Conservation (phyloP, 305 asterid genomes). For the Plantago coronopus region DNA sequence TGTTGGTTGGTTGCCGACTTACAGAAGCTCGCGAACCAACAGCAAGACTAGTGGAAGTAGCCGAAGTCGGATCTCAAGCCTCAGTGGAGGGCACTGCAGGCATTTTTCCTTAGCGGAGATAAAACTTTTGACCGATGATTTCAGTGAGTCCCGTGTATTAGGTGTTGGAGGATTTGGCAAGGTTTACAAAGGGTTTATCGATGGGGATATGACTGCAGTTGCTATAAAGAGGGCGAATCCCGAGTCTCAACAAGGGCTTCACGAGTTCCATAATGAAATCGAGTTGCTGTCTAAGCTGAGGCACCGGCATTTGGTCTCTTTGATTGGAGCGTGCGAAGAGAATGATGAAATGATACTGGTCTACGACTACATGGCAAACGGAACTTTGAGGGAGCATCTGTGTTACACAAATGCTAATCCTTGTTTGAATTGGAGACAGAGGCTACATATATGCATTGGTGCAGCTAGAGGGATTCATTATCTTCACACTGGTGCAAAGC, state of each 20-base stretch:
- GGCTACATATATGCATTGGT: slow-evolving; percentile 67
- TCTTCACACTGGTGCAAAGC: slow-evolving; percentile 72
- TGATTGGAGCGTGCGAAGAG: slow-evolving; percentile 76
- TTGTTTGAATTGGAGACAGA: slow-evolving; percentile 46
- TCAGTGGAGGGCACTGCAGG: slow-evolving; percentile 52
- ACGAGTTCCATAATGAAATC: slow-evolving; percentile 72
- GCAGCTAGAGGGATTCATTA: slow-evolving; percentile 74
- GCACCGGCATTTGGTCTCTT: slow-evolving; percentile 65
- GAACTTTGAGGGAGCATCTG: slow-evolving; percentile 65
- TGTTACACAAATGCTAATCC: slow-evolving; percentile 28
- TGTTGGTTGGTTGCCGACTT: slow-evolving; percentile 44
- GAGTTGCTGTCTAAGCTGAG: slow-evolving; percentile 68
- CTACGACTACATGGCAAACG: slow-evolving; percentile 71
- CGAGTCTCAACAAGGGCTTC: slow-evolving; percentile 56
- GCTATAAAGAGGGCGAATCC: slow-evolving; percentile 70
- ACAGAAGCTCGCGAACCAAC: slow-evolving; percentile 30
- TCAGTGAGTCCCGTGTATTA: slow-evolving; percentile 47
- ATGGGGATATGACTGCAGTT: slow-evolving; percentile 35
- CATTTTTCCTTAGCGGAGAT: slow-evolving; percentile 60
- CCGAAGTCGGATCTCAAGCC: slow-evolving; percentile 33
- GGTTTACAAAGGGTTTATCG: slow-evolving; percentile 55
- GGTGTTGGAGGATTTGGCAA: slow-evolving; percentile 90
- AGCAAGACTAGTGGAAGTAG: slow-evolving; percentile 35
- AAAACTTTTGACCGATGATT: slow-evolving; percentile 41
- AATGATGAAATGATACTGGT: slow-evolving; percentile 69